These are phyloP conservation scores for Suzukiozyma palmioleophila DNA, from an alignment of 1,139 yeast species.

Conservation along the genomic window DNA sequence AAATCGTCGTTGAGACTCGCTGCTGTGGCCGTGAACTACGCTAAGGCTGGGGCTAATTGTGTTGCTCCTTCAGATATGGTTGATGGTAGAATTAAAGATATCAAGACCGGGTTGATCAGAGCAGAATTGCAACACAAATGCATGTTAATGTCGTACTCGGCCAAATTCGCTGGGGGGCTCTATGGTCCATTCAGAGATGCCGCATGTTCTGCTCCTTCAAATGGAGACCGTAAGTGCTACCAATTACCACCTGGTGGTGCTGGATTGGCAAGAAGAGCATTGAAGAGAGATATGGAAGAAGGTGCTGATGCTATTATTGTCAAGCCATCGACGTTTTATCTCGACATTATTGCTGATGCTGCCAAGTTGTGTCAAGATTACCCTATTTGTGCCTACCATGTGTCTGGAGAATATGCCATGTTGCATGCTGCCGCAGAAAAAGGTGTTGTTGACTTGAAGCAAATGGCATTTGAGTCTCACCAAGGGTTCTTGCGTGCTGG, in stretches of 20 bases:
- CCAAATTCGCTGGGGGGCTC: slow-evolving; percentile 85
- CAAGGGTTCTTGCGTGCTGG: slow-evolving; percentile 94
- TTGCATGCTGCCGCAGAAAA: slow-evolving; percentile 97
- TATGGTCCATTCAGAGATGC: slow-evolving; percentile 99
- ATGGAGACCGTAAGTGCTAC: slow-evolving; percentile 89
- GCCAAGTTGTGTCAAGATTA: slow-evolving; percentile 74
- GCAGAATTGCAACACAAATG: slow-evolving; percentile 86
- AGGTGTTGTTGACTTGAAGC: slow-evolving; percentile 83
- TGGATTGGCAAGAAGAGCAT: slow-evolving; percentile 91
- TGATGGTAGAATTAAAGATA: slow-evolving; percentile 89
- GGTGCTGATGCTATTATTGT: slow-evolving; percentile 96
- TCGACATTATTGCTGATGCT: slow-evolving; percentile 88
- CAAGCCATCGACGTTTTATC: slow-evolving; percentile 94
- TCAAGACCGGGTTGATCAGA: slow-evolving; percentile 76
- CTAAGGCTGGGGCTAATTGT: slow-evolving; percentile 90
- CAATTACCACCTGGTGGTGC: slow-evolving; percentile 92
- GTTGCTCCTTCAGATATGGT: slow-evolving; percentile 99
- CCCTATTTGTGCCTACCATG: slow-evolving; percentile 95
- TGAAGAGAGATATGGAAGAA: slow-evolving; percentile 78
- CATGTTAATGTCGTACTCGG: slow-evolving; percentile 89
- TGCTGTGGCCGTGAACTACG: slow-evolving; percentile 93
- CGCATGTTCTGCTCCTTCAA: slow-evolving; percentile 85
- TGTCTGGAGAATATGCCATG: slow-evolving; percentile 97
- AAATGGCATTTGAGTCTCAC: slow-evolving; percentile 89
- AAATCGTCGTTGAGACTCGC: slow-evolving; percentile 78